Evolutionary conservation across 106 monocot genomes (phyloP).

Genomic region (Triglochin maritima): DNA sequence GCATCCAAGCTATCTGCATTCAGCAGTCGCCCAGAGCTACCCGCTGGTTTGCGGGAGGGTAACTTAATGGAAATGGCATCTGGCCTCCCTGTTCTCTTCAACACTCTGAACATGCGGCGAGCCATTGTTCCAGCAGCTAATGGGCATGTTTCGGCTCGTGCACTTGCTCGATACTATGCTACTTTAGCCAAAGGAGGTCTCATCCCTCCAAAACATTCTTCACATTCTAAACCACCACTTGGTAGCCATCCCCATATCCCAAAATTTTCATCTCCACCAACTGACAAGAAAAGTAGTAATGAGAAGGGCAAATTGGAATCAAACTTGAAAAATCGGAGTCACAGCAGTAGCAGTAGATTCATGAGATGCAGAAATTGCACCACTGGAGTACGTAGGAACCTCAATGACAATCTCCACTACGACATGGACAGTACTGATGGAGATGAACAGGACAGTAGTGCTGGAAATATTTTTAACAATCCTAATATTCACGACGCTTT

Average conservation of each 20-base stretch:
- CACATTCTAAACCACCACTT: constrained; percentile 40
- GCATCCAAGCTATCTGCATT: constrained; percentile 30
- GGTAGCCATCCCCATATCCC: constrained; percentile 71
- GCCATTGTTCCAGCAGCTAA: constrained; percentile 95
- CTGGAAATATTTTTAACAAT: constrained; percentile 27
- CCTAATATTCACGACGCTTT: constrained; percentile 61
- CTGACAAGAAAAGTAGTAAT: constrained; percentile 12
- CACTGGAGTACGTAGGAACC: background rate
- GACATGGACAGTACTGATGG: background rate
- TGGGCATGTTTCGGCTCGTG: constrained; percentile 91
- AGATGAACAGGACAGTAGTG: background rate
- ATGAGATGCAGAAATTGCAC: background rate
- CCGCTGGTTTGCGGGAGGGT: constrained; percentile 17
- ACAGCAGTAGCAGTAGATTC: background rate
- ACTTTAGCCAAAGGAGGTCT: constrained; percentile 52
- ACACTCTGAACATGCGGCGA: constrained; percentile 75
- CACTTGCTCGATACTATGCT: constrained; percentile 87
- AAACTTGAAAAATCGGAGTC: constrained; percentile 2
- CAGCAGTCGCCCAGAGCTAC: constrained; percentile 25
- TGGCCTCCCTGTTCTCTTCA: constrained; percentile 65
- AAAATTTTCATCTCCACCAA: constrained; percentile 30
- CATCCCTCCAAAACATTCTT: constrained; percentile 53
- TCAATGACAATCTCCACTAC: background rate
- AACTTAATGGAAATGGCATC: constrained; percentile 42
- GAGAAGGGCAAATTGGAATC: background rate